phyloP scores from a whole-genome alignment of 129 eudicot genomes.

The Saposhnikovia divaricata region DNA sequence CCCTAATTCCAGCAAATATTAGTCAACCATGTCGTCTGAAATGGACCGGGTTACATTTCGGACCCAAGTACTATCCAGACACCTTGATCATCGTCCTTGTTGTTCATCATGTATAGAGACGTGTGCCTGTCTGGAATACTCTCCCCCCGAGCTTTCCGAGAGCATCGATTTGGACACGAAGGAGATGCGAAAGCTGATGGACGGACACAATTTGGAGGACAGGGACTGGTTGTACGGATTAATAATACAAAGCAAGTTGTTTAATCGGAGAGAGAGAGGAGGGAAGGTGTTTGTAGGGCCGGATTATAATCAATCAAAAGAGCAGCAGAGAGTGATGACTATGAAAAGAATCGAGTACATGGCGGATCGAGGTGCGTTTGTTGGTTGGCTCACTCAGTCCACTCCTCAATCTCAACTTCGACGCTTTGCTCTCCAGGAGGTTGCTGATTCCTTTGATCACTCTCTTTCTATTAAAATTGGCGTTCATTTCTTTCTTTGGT shows the following conservation, averaged over 20 bases:
- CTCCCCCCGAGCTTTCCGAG: constrained; percentile 57
- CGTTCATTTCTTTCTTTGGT: constrained; percentile 12
- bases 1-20: no score
- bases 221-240: constrained; percentile 43
- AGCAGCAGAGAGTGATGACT: background rate
- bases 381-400: background rate
- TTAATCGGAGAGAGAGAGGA: background rate
- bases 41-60: constrained; percentile 39
- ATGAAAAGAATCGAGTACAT: constrained; percentile 8
- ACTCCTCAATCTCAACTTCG: background rate
- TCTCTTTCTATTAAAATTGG: constrained; percentile 6
- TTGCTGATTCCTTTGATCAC: constrained; percentile 1
- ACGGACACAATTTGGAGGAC: constrained; percentile 40
- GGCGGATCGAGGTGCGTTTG: background rate
- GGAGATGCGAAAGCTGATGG: constrained; percentile 48
- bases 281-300: constrained; percentile 7
- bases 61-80: constrained; percentile 46
- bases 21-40: background rate
- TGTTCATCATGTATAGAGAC: constrained; percentile 7
- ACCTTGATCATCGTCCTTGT: constrained; percentile 9
- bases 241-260: background rate
- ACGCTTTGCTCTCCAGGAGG: constrained; percentile 12
- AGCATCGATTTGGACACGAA: constrained; percentile 30
- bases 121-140: constrained; percentile 50
- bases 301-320: constrained; percentile 4